These are phyloP conservation scores for Colletotrichum euphorbiae DNA, from an alignment of 2,329 filamentous ascomycete genomes.

Conservation along the genomic window DNA sequence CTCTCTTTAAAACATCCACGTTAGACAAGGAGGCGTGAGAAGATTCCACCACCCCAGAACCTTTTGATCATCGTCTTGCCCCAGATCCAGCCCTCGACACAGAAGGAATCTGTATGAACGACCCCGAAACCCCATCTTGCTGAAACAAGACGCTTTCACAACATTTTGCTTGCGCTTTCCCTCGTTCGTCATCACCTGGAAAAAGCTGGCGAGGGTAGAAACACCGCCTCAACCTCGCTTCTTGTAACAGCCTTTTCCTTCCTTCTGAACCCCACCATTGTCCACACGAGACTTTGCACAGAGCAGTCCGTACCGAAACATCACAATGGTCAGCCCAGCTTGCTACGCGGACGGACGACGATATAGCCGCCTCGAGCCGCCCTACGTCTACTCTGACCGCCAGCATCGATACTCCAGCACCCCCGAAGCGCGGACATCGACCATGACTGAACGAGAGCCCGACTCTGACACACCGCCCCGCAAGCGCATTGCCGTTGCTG, in stretches of 20 bases:
- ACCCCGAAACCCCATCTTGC: constrained; percentile 4
- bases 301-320: constrained; percentile 36
- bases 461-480: constrained; percentile 61
- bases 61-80: constrained; percentile 4
- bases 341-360: constrained; percentile 54
- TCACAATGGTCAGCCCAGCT: constrained; percentile 57
- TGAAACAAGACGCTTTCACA: constrained; percentile 35
- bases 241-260: constrained; percentile 28
- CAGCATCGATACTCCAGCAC: constrained; percentile 51
- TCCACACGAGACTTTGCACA: not conserved
- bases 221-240: constrained; percentile 33
- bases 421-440: constrained; percentile 50
- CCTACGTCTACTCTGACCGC: constrained; percentile 52
- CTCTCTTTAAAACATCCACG: constrained; percentile 35
- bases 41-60: not conserved
- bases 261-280: not conserved
- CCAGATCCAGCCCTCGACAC: constrained; percentile 2
- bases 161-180: not conserved
- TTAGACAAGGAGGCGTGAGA: constrained; percentile 36
- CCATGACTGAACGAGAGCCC: constrained; percentile 55
- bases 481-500: constrained; percentile 70
- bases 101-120: not conserved
- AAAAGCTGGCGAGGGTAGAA: not conserved
- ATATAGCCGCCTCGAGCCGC: constrained; percentile 54
- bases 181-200: not conserved